Conservation (phyloP, 768 basidiomycete species). For the Hypsizygus marmoreus region DNA sequence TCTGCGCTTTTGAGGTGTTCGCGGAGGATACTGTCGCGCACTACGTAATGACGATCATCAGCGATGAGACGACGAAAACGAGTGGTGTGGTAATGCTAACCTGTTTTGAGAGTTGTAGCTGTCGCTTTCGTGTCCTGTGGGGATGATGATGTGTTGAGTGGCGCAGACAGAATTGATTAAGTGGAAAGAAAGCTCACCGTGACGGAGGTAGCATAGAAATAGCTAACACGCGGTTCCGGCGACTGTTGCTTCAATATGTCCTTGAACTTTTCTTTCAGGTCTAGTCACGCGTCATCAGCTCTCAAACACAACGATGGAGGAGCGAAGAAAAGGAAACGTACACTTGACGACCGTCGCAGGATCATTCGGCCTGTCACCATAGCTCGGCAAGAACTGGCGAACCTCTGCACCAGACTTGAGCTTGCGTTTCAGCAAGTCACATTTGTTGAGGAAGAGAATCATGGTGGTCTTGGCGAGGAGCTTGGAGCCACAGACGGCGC, state of each 20-base stretch:
- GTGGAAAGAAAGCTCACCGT: constrained; percentile 40
- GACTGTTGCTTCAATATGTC: constrained; percentile 54
- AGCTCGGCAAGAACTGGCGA: constrained; percentile 58
- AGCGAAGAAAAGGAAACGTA: constrained; percentile 29
- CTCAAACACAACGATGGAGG: background rate
- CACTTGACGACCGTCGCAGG: constrained; percentile 54
- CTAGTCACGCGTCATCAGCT: constrained; percentile 28
- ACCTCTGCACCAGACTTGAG: constrained; percentile 50
- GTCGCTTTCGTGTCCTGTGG: constrained; percentile 58
- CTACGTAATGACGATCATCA: constrained; percentile 24
- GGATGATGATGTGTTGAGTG: background rate
- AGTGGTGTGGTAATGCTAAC: constrained; percentile 27
- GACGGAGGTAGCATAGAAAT: constrained; percentile 62
- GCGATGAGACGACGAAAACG: background rate
- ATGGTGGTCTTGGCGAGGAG: constrained; percentile 63
- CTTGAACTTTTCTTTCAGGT: constrained; percentile 45
- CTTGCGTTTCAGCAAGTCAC: constrained; percentile 59
- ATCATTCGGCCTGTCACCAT: constrained; percentile 65
- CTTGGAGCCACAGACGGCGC: constrained; percentile 56
- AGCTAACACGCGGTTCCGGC: constrained; percentile 50
- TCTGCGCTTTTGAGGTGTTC: constrained; percentile 51
- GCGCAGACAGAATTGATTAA: background rate
- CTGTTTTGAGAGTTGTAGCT: constrained; percentile 50
- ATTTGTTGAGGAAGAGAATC: constrained; percentile 76
- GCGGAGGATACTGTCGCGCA: constrained; percentile 56